Evolutionary conservation across 2,329 filamentous ascomycete species (phyloP), one percentile per base, ranked within the genome.

Genomic region (Bipolaris cookei): DNA sequence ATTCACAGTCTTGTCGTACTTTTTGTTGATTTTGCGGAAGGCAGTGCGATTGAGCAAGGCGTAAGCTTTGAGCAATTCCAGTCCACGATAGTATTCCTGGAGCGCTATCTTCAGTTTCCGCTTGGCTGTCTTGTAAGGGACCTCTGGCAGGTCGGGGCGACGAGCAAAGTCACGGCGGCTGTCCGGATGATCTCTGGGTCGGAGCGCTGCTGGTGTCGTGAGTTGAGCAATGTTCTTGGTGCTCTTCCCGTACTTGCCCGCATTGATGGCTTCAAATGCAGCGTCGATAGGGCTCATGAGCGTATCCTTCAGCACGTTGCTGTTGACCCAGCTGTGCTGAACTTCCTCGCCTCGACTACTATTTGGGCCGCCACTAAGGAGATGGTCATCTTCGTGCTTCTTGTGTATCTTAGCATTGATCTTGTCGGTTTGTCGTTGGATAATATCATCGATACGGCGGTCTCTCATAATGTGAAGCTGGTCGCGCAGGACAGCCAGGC

Each of bases 1-100:
- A 66, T 92, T 86, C 54, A 92, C 87, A 2, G 90, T 87, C 79
- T 98, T 99, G 82, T 98, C 93, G 74, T 96, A 98, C 77, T 99
- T 99, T 77, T 99, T 99, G 78, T 96, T 97, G 72, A 99, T 92
- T 76, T 99, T 99, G 30, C 93, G 88, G 71, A 98, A 98, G 0
- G 92, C 95, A 0, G 92, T 97, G 46, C 92, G 86, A 75, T 99
- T 99, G 13, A 97, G 82, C 20, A 96, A 80, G 1, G 92, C 89
- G 69, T 96, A 99, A 0, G 91, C 90, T 78, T 97, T 98, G 57
- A 99, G 83, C 43, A 98, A 81, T 73, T 99, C 95, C 13, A 99
- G 82, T 0, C 91, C 90, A 18, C 94, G 89, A 74, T 99, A 98
- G 74, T 92, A 97, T 74, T 98, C 95, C 69, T 96, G 90, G 47